Evolutionary conservation across 345 rosid species (phyloP).

Genomic region (Jatropha curcas): DNA sequence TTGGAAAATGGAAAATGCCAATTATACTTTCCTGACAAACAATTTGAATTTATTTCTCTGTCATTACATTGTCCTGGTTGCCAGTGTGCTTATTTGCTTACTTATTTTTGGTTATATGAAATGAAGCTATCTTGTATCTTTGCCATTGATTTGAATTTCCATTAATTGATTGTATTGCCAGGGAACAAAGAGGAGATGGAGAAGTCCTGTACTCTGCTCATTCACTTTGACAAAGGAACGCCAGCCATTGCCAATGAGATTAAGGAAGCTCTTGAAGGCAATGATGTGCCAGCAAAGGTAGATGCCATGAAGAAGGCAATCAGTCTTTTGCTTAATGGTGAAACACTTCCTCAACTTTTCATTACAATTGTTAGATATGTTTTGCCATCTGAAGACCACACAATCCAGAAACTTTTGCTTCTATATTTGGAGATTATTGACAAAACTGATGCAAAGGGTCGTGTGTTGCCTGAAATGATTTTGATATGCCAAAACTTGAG

Average conservation of each 20-base stretch:
- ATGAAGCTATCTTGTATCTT: neutral
- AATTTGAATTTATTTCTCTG: neutral
- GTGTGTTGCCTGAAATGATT: constrained; percentile 91
- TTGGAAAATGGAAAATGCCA: neutral
- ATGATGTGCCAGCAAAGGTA: constrained; percentile 56
- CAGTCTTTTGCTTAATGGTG: constrained; percentile 89
- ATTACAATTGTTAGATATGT: constrained; percentile 93
- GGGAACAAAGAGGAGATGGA: constrained; percentile 51
- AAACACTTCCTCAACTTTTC: constrained; percentile 89
- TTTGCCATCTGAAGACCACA: constrained; percentile 90
- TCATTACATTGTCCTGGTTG: neutral
- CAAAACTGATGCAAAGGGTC: constrained; percentile 75
- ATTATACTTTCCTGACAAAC: neutral
- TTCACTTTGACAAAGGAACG: constrained; percentile 84
- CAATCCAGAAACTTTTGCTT: constrained; percentile 82
- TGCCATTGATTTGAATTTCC: neutral
- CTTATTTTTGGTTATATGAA: neutral
- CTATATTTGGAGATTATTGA: constrained; percentile 87
- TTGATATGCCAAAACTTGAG: constrained; percentile 86
- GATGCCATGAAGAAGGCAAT: constrained; percentile 91
- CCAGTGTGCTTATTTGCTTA: neutral
- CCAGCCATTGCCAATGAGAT: constrained; percentile 86
- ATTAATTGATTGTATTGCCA: constrained; percentile 8
- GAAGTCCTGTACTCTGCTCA: constrained; percentile 77
- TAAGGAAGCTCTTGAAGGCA: constrained; percentile 94